A percentile compares a stretch with the other conserved stretches of the same genome.
These are phyloP conservation scores for Naganishia liquefaciens DNA, from an alignment of 1,284 basidiomycete genomes.

Conservation along the genomic window DNA sequence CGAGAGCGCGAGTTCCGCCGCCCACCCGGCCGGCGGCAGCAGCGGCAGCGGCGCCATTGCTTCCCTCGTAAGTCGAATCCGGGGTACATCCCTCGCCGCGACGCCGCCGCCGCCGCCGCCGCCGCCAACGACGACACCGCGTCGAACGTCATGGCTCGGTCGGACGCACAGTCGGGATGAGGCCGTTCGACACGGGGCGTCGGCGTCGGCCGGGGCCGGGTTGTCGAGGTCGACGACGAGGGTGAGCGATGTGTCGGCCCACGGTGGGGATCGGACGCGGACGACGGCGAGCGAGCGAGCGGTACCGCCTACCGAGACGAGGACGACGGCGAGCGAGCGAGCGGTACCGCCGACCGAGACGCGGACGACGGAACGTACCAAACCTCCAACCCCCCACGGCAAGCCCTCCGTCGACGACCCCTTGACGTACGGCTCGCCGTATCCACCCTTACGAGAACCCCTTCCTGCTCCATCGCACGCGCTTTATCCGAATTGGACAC, in stretches of 20 bases:
- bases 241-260: too few species aligned
- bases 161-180: background rate
- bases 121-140: background rate
- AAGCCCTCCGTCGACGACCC: background rate
- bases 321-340: too few species aligned
- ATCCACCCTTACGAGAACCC: conserved; percentile 39
- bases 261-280: too few species aligned
- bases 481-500: conserved; percentile 49
- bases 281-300: too few species aligned
- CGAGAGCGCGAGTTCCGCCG: background rate
- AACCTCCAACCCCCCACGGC: background rate
- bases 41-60: background rate
- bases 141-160: background rate
- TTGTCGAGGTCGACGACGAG: background rate
- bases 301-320: background rate
- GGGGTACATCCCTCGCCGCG: background rate
- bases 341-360: background rate
- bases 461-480: conserved; percentile 42
- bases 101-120: background rate
- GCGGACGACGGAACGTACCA: background rate
- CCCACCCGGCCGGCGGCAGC: background rate
- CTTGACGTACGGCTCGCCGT: conserved; percentile 9
- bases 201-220: background rate
- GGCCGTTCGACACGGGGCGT: too few species aligned
- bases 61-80: background rate